These are phyloP conservation scores for Candida awuae DNA, from an alignment of 805 yeast species.

Conservation along the genomic window DNA sequence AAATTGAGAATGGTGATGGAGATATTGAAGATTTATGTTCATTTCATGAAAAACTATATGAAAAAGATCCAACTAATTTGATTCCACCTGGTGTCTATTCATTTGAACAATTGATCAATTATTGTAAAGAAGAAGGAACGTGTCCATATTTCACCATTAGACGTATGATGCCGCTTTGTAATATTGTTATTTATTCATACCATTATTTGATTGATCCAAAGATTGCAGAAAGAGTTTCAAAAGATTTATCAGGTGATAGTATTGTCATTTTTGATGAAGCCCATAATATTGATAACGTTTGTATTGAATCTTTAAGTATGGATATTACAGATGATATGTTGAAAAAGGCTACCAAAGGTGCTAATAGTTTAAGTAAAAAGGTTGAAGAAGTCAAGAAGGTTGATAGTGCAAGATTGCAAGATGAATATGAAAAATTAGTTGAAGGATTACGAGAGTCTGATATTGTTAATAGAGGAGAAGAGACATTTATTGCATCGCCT, in stretches of 20 bases:
- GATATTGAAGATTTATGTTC: constrained; percentile 62
- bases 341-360: constrained; percentile 82
- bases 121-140: constrained; percentile 70
- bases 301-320: constrained; percentile 88
- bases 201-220: constrained; percentile 95
- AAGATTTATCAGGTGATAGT: constrained; percentile 83
- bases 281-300: constrained; percentile 96
- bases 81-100: constrained; percentile 93
- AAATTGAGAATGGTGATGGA: constrained; percentile 50
- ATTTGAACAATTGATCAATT: constrained; percentile 71
- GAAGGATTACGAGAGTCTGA: constrained; percentile 84
- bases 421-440: constrained; percentile 86
- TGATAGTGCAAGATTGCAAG: constrained; percentile 77
- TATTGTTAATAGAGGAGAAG: constrained; percentile 47
- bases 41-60: constrained; percentile 84
- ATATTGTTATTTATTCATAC: constrained; percentile 90
- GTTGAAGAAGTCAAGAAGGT: constrained; percentile 78
- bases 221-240: constrained; percentile 91
- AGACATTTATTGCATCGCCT: constrained; percentile 78
- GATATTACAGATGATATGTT: constrained; percentile 88
- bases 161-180: constrained; percentile 93
- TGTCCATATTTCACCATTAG: constrained; percentile 98
- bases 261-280: constrained; percentile 98
- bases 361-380: constrained; percentile 63
- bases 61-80: constrained; percentile 77